These are phyloP conservation scores for Paraphaeosphaeria minitans DNA, from an alignment of 2,329 filamentous ascomycete genomes.

Conservation along the genomic window DNA sequence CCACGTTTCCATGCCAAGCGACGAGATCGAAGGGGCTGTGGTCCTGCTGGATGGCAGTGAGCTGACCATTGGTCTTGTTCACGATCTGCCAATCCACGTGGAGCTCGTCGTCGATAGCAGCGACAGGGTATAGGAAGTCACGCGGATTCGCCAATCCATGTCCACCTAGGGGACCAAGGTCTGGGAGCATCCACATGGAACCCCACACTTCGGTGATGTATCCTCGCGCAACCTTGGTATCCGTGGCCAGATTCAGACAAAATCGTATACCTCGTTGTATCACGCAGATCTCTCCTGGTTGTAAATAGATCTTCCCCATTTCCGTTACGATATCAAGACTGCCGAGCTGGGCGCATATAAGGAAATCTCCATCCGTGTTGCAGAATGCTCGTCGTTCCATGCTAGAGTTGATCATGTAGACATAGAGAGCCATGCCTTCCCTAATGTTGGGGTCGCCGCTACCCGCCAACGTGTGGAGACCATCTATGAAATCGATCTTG, in stretches of 20 bases:
- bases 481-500: conserved; percentile 54
- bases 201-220: conserved; percentile 51
- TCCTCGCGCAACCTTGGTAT: conserved; percentile 41
- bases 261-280: conserved; percentile 50
- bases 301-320: conserved; percentile 46
- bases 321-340: conserved; percentile 47
- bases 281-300: conserved; percentile 48
- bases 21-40: conserved; percentile 53
- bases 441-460: conserved; percentile 58
- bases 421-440: conserved; percentile 57
- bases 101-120: conserved; percentile 45
- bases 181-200: conserved; percentile 48
- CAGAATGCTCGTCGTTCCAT: conserved; percentile 56
- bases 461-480: conserved; percentile 57
- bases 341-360: conserved; percentile 44
- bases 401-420: conserved; percentile 54
- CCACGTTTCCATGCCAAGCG: conserved; percentile 49
- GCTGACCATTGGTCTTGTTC: conserved; percentile 44
- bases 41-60: conserved; percentile 43
- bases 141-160: conserved; percentile 49
- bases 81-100: conserved; percentile 42
- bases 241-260: conserved; percentile 40
- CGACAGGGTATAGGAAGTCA: conserved; percentile 47
- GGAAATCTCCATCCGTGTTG: conserved; percentile 51
- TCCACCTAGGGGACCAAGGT: conserved; percentile 48